A percentile compares a stretch with the other conserved stretches of the same genome.
Conservation (phyloP, 139 green algal species). For the Zygnema circumcarinatum region DNA sequence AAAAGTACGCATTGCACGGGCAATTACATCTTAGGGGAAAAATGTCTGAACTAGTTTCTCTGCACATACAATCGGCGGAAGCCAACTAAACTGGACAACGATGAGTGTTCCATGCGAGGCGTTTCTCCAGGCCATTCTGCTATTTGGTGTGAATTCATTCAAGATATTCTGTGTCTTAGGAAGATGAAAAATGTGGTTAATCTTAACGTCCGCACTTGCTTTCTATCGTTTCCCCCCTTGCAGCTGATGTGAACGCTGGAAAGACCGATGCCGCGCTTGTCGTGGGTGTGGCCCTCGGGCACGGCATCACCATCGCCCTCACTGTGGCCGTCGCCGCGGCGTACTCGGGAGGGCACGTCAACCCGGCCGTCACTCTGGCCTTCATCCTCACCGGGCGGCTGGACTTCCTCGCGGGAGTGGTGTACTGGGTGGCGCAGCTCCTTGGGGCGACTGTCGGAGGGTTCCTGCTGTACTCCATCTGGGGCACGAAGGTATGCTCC, state of each 20-base stretch:
- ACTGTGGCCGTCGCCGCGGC: constrained; percentile 28
- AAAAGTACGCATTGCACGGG: too few species aligned
- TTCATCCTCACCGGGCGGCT: constrained; percentile 48
- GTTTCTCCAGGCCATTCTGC: too few species aligned
- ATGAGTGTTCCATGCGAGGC: too few species aligned
- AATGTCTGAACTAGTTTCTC: too few species aligned
- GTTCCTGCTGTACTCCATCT: constrained; percentile 22
- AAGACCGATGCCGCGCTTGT: constrained; percentile 23
- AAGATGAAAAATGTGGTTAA: too few species aligned
- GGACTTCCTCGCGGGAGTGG: not conserved
- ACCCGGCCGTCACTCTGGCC: constrained; percentile 58
- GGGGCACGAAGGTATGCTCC: not conserved
- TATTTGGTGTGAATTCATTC: too few species aligned
- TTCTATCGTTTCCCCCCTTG: not conserved
- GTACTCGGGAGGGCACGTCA: constrained; percentile 59
- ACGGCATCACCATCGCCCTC: constrained; percentile 44
- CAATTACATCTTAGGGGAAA: too few species aligned
- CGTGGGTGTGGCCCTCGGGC: constrained; percentile 42
- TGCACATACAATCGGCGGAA: too few species aligned
- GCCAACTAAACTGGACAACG: too few species aligned
- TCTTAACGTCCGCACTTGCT: too few species aligned
- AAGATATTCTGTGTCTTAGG: too few species aligned
- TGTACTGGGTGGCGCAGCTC: constrained; percentile 58
- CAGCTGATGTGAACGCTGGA: not conserved
- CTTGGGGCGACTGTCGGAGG: constrained; percentile 31